Evolutionary conservation across 1,139 yeast species (phyloP).

Genomic region (Kurtzmaniella quercitrusa): DNA sequence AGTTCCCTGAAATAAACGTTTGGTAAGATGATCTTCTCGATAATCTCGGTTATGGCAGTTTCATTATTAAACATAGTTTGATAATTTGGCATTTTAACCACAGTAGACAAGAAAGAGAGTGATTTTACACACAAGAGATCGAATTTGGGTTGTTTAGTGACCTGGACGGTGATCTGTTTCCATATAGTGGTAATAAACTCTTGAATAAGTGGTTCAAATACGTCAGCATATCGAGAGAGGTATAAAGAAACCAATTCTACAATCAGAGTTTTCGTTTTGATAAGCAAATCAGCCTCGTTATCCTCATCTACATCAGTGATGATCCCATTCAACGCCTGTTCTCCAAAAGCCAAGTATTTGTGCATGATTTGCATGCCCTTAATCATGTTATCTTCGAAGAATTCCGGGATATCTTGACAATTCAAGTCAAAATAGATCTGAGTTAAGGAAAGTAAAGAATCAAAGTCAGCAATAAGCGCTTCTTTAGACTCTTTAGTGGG

Average conservation of each 20-base stretch:
- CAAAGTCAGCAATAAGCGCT: conserved; percentile 44
- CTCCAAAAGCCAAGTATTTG: conserved; percentile 62
- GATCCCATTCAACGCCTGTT: conserved; percentile 30
- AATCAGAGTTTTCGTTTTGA: conserved; percentile 75
- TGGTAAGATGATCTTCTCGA: conserved; percentile 82
- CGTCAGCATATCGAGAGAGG: conserved; percentile 88
- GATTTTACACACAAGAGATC: conserved; percentile 83
- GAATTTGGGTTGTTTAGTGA: conserved; percentile 69
- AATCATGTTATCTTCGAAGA: conserved; percentile 86
- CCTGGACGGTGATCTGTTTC: conserved; percentile 60
- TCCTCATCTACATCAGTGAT: conserved; percentile 59
- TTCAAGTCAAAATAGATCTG: conserved; percentile 90
- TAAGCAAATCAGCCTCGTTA: conserved; percentile 68
- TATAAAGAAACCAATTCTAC: conserved; percentile 84
- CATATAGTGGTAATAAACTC: conserved; percentile 80
- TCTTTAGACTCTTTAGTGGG: conserved; percentile 7
- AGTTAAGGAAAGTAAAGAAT: conserved; percentile 64
- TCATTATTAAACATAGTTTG: conserved; percentile 62
- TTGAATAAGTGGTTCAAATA: conserved; percentile 71
- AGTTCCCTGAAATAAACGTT: conserved; percentile 78
- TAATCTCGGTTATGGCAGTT: conserved; percentile 66
- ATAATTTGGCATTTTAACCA: conserved; percentile 63
- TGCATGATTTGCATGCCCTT: conserved; percentile 78
- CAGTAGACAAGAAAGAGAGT: conserved; percentile 76
- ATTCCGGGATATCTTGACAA: conserved; percentile 97